Evolutionary conservation across 129 eudicot genomes (phyloP).

Genomic region (Escallonia rubra): DNA sequence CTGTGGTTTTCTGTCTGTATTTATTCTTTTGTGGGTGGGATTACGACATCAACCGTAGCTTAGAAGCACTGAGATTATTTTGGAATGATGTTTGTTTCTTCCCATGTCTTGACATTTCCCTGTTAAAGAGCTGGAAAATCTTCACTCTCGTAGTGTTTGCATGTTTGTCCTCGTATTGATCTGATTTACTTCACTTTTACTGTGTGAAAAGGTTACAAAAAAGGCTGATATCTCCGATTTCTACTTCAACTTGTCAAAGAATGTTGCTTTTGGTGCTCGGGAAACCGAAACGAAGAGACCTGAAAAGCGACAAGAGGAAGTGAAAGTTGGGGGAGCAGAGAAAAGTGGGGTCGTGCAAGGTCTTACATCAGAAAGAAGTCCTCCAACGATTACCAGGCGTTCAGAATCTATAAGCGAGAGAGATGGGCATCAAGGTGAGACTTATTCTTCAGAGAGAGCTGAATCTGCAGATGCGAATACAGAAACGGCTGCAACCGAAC

Average conservation of each 20-base stretch:
- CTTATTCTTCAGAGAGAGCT: conserved; percentile 9
- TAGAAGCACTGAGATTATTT: too few species aligned
- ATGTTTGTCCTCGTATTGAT: background rate
- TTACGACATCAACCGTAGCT: too few species aligned
- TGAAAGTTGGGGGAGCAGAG: too few species aligned
- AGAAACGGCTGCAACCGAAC: conserved; percentile 9
- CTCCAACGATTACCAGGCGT: background rate
- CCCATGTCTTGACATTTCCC: too few species aligned
- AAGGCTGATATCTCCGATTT: conserved; percentile 42
- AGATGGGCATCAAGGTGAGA: conserved; percentile 6
- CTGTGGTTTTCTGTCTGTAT: too few species aligned
- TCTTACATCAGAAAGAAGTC: conserved; percentile 7
- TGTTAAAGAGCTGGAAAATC: too few species aligned
- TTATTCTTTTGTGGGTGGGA: too few species aligned
- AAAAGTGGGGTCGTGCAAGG: background rate
- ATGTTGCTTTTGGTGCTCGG: conserved; percentile 44
- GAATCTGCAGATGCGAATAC: conserved; percentile 5
- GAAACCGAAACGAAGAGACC: conserved; percentile 5
- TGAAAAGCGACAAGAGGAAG: background rate
- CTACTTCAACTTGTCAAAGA: conserved; percentile 46
- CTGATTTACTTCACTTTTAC: background rate
- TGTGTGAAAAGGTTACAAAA: conserved; percentile 37
- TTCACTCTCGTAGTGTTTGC: too few species aligned
- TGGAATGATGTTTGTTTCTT: too few species aligned
- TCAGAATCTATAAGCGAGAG: conserved; percentile 8